Percentiles rank a stretch among this genome's conserved stretches.
phyloP scores from a whole-genome alignment of 257 asterid genomes.

The Nicotiana otophora region DNA sequence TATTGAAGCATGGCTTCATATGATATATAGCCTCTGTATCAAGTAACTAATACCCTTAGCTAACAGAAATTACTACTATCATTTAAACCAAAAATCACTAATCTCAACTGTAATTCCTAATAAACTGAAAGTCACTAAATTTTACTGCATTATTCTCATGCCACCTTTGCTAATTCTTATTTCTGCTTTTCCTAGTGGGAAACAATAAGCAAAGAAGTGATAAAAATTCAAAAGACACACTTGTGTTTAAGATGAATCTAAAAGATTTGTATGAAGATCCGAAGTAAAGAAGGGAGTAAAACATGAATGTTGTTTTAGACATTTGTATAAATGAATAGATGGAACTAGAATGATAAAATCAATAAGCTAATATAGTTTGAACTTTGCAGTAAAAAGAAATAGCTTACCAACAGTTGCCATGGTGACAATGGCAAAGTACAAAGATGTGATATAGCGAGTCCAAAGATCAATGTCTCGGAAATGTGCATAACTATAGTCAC shows the following conservation, averaged over 20 bases:
- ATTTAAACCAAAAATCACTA: not conserved
- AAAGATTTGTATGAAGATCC: not conserved
- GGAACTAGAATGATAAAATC: not conserved
- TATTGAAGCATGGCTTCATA: not conserved
- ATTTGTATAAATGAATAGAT: not conserved
- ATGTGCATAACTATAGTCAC: constrained; percentile 47
- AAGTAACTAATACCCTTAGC: not conserved
- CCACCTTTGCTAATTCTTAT: not conserved
- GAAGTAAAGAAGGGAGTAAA: not conserved
- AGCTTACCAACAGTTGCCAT: constrained; percentile 78
- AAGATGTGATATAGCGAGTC: constrained; percentile 64
- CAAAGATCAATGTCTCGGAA: constrained; percentile 68
- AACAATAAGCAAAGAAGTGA: not conserved
- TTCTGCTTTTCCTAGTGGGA: not conserved
- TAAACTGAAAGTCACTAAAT: not conserved
- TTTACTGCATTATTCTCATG: not conserved
- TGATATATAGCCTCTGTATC: not conserved
- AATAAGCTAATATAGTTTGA: not conserved
- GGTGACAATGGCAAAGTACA: constrained; percentile 64
- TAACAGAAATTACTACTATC: not conserved
- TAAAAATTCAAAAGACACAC: not conserved
- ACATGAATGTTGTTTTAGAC: not conserved
- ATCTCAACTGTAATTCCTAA: not conserved
- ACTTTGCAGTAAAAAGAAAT: not conserved
- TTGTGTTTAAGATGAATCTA: not conserved